Base-by-base conservation (phyloP, 2,329 filamentous ascomycete genomes). In the Mollisiaceae sp. region DNA sequence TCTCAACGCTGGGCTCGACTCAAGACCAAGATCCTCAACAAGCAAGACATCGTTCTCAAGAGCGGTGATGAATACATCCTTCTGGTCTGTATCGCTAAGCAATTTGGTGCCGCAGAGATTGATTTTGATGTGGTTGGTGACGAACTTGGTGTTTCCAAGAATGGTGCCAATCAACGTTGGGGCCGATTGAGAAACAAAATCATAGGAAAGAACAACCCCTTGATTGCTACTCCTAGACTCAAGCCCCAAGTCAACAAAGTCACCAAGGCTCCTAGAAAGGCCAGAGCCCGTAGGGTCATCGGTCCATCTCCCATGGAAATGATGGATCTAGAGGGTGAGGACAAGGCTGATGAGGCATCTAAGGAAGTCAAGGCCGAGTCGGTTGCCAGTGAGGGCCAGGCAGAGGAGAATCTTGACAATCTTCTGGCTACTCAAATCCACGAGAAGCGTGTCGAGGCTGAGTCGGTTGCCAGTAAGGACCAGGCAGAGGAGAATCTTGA, bases 1-100 rank as follows among this genome's bases (percentile, higher is more conserved):
- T 8, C 15, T 54, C 50, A 54, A 54, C 50, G 50, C 18, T 54
- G 50, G 50, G 50, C 24, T 32, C 22, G 50, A 18, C 50, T 54
- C 50, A 27, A 35, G 27, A 8, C 50, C 50, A 54, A 54, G 50
- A 54, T 54, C 50, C 15, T 54, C 11, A 18, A 14, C 50, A 54
- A 27, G 14, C 11, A 35, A 54, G 50, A 54, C 1, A 54, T 50
- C 45, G 11, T 14, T 6, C 45, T 50, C 45, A 50, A 50, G 45
- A 50, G 2, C n/a, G n/a, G 45, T n/a, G 45, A 50, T 14, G 45
- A 50, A n/a, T 8, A 50, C 8, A 24, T 20, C 45, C 45, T 50
- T 24, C n/a, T 50, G 6, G 20, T 24, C n/a, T 24, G n/a, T n/a
- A 8, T 50, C 22, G 45, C 45, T n/a, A 50, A 50, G 45, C 45